phyloP scores from a whole-genome alignment of 2,329 filamentous ascomycete genomes.

The Colletotrichum plurivorum region DNA sequence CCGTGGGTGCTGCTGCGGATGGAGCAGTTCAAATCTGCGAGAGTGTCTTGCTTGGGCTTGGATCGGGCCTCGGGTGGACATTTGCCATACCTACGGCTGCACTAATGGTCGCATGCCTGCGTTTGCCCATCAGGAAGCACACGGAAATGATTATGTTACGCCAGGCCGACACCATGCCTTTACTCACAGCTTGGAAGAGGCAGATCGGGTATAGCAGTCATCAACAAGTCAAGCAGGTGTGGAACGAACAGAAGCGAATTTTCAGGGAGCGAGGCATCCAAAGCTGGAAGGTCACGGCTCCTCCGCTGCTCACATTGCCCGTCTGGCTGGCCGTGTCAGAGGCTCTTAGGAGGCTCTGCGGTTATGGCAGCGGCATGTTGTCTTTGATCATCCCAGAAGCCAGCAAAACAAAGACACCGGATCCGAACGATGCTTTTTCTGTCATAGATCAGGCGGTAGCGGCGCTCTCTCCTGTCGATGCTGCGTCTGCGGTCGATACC shows the following conservation, averaged over 20 bases:
- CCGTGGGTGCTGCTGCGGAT: conserved; percentile 47
- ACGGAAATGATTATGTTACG: conserved; percentile 47
- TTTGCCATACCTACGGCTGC: conserved; percentile 68
- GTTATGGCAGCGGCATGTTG: conserved; percentile 55
- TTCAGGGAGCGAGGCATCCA: conserved; percentile 59
- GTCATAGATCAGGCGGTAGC: conserved; percentile 20
- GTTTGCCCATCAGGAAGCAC: conserved; percentile 64
- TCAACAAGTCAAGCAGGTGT: not conserved
- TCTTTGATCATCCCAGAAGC: conserved; percentile 8
- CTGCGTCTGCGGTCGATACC: conserved; percentile 41
- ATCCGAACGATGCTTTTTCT: conserved; percentile 14
- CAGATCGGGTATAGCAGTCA: not conserved
- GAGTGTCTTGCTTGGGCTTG: conserved; percentile 44
- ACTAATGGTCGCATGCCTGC: conserved; percentile 58
- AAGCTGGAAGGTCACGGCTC: conserved; percentile 60
- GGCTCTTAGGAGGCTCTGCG: conserved; percentile 63
- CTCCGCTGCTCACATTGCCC: conserved; percentile 57
- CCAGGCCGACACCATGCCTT: conserved; percentile 47
- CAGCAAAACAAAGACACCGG: not conserved
- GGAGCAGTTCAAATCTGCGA: conserved; percentile 8
- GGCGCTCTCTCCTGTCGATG: conserved; percentile 38
- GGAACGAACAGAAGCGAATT: conserved; percentile 45
- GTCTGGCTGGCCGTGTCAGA: conserved; percentile 67
- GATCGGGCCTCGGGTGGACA: conserved; percentile 65
- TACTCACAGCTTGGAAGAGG: conserved; percentile 50